Percentiles rank a stretch among this genome's conserved stretches.
Conservation (phyloP, 768 basidiomycete species). For the Multifurca ochricompacta region DNA sequence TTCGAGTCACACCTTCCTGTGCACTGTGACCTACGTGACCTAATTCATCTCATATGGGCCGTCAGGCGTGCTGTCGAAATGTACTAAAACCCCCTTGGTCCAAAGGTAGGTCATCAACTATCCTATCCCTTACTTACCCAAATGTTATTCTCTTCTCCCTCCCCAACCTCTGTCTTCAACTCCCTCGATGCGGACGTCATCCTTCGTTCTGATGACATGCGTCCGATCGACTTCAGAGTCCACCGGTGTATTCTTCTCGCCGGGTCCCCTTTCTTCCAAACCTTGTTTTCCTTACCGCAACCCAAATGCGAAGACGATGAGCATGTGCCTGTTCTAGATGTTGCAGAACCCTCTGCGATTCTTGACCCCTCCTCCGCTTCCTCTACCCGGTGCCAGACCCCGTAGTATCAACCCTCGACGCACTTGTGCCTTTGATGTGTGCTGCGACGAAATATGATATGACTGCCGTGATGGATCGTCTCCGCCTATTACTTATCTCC, state of each 20-base stretch:
- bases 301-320: slow-evolving; percentile 25
- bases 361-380: slow-evolving; percentile 49
- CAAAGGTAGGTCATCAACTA: neutral
- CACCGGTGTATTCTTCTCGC: slow-evolving; percentile 55
- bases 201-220: slow-evolving; percentile 37
- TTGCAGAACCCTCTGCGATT: slow-evolving; percentile 41
- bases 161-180: slow-evolving; percentile 29
- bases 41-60: neutral
- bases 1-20: slow-evolving; percentile 5
- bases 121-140: neutral
- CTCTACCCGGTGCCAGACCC: slow-evolving; percentile 59
- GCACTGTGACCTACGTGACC: neutral
- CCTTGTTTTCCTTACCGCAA: slow-evolving; percentile 64
- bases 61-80: slow-evolving; percentile 4
- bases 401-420: slow-evolving; percentile 41
- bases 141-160: slow-evolving; percentile 10
- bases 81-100: slow-evolving; percentile 6
- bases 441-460: slow-evolving; percentile 64
- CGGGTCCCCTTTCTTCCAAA: slow-evolving; percentile 60
- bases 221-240: slow-evolving; percentile 42
- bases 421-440: slow-evolving; percentile 41
- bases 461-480: slow-evolving; percentile 33
- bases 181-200: slow-evolving; percentile 45
- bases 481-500: slow-evolving; percentile 48
- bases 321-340: slow-evolving; percentile 40